Evolutionary conservation across 2,329 filamentous ascomycete species (phyloP).

Genomic region (Periconia digitata): DNA sequence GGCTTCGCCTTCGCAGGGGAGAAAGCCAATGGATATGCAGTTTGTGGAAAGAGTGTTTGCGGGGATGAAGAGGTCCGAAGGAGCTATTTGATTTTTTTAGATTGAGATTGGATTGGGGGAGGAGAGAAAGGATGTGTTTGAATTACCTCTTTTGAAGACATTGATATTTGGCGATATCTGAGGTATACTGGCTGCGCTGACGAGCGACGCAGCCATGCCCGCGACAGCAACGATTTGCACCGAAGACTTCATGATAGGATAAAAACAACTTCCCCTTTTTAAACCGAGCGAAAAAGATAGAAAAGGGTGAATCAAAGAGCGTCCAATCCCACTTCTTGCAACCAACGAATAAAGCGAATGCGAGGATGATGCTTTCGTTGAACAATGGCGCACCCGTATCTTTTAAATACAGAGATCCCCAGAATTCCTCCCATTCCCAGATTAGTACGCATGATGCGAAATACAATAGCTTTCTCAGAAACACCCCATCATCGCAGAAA

Average conservation of each 20-base stretch:
- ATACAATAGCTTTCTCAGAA: too few relatives aligned
- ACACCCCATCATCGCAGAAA: background rate
- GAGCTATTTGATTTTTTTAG: background rate
- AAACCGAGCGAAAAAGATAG: background rate
- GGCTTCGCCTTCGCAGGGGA: conserved; percentile 14
- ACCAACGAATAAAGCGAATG: background rate
- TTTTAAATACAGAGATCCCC: background rate
- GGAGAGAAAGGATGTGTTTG: background rate
- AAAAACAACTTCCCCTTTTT: too few relatives aligned
- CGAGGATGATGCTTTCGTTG: background rate
- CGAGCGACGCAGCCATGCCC: conserved; percentile 6
- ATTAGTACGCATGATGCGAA: too few relatives aligned
- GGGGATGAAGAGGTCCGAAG: conserved; percentile 9
- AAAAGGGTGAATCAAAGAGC: background rate
- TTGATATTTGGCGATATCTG: conserved; percentile 1
- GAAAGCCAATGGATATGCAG: conserved; percentile 16
- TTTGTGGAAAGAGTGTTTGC: conserved; percentile 10
- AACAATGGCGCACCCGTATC: background rate
- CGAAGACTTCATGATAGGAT: conserved; percentile 11
- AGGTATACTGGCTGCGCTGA: conserved; percentile 5
- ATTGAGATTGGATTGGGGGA: background rate
- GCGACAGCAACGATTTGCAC: conserved; percentile 8
- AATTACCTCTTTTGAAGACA: conserved; percentile 2
- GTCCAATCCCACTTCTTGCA: too few relatives aligned
- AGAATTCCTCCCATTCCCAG: background rate